A percentile compares a stretch with the other conserved stretches of the same genome.
These are phyloP conservation scores for Microcera coccophila DNA, from an alignment of 2,329 filamentous ascomycete species.

Conservation along the genomic window DNA sequence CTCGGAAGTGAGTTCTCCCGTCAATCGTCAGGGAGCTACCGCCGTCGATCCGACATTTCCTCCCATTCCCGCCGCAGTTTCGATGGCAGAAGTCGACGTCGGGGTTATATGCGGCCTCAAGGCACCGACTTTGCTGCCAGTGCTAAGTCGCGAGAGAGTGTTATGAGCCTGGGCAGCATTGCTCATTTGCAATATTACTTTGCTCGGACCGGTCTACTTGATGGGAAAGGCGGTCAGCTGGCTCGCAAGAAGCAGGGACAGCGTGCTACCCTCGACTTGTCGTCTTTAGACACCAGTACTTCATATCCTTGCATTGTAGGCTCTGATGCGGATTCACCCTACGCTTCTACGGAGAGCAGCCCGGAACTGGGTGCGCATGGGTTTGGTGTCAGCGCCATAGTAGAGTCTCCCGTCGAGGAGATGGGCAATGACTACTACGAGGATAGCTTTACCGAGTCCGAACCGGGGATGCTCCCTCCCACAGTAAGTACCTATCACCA, in stretches of 20 bases:
- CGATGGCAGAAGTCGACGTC: slow-evolving; percentile 48
- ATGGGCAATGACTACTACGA: slow-evolving; percentile 50
- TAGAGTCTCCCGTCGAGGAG: slow-evolving; percentile 48
- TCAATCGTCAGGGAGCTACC: slow-evolving; percentile 60
- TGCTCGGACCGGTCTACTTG: slow-evolving; percentile 84
- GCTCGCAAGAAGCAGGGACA: slow-evolving; percentile 66
- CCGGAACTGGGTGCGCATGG: slow-evolving; percentile 48
- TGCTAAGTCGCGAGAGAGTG: slow-evolving; percentile 84
- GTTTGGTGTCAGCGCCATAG: slow-evolving; percentile 36
- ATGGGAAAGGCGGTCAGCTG: slow-evolving; percentile 86
- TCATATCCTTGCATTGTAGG: slow-evolving; percentile 37
- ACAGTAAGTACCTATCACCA: slow-evolving; percentile 95
- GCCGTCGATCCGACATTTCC: slow-evolving; percentile 42
- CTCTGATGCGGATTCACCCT: slow-evolving; percentile 56
- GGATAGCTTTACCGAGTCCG: slow-evolving; percentile 58
- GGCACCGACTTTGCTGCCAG: slow-evolving; percentile 87
- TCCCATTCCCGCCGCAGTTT: slow-evolving; percentile 40
- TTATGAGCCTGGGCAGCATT: slow-evolving; percentile 94
- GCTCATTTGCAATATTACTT: slow-evolving; percentile 98
- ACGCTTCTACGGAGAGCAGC: slow-evolving; percentile 57
- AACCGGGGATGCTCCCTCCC: slow-evolving; percentile 84
- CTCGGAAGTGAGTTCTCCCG: slow-evolving; percentile 57
- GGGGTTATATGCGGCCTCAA: slow-evolving; percentile 84
- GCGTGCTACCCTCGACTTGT: slow-evolving; percentile 55
- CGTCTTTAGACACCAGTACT: slow-evolving; percentile 41